These are phyloP conservation scores for Annulohypoxylon maeteangense DNA, from an alignment of 495 filamentous ascomycete genomes.

Conservation along the genomic window DNA sequence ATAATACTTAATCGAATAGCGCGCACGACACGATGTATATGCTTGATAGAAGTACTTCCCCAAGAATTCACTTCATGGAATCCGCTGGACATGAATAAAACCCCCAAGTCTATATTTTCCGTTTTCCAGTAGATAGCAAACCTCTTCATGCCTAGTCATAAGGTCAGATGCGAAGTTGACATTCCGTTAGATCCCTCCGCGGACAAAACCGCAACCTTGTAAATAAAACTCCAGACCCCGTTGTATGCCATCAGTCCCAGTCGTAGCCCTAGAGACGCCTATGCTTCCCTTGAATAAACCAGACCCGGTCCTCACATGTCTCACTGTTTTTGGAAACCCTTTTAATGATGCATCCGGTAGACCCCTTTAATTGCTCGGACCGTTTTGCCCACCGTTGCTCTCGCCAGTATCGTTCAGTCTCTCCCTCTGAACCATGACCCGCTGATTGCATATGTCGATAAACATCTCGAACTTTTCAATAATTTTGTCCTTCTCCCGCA, in stretches of 20 bases:
- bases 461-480: slow-evolving; percentile 69
- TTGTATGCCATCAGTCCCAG: slow-evolving; percentile 36
- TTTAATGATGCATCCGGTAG: slow-evolving; percentile 31
- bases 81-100: slow-evolving; percentile 7
- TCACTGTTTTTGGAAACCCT: slow-evolving; percentile 35
- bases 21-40: background rate
- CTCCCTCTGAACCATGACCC: slow-evolving; percentile 64
- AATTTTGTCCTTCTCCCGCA: slow-evolving; percentile 63
- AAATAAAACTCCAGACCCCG: slow-evolving; percentile 40
- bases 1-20: background rate
- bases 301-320: slow-evolving; percentile 24
- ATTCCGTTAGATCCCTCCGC: slow-evolving; percentile 20
- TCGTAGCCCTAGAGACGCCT: slow-evolving; percentile 42
- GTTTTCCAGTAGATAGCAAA: slow-evolving; percentile 13
- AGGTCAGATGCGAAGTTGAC: slow-evolving; percentile 31
- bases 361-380: slow-evolving; percentile 34
- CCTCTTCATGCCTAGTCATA: slow-evolving; percentile 28
- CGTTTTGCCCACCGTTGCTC: slow-evolving; percentile 32
- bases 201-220: slow-evolving; percentile 28
- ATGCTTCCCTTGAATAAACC: slow-evolving; percentile 39
- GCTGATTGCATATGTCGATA: slow-evolving; percentile 68
- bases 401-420: slow-evolving; percentile 49
- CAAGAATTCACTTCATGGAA: slow-evolving; percentile 9
- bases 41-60: background rate
- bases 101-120: slow-evolving; percentile 40